Conservation (phyloP, 75 land plant species). For the Sequoia sempervirens region DNA sequence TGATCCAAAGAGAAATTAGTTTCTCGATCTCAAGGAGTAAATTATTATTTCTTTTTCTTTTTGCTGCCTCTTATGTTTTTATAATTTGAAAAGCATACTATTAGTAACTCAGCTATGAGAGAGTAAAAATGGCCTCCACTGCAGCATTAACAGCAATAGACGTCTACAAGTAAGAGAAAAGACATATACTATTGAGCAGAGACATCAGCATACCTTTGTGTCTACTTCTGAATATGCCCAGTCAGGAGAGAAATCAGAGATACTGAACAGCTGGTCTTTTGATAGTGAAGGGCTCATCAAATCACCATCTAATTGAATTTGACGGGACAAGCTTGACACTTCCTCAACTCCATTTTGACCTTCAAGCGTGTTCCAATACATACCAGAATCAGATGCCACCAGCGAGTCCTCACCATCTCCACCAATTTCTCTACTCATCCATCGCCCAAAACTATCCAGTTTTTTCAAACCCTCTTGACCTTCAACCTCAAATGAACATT, state of each 20-base stretch:
- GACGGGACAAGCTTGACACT: conserved; percentile 42
- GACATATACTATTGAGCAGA: neutral
- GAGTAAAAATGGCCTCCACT: neutral
- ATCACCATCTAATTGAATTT: conserved; percentile 66
- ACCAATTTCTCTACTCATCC: conserved; percentile 75
- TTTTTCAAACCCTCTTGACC: conserved; percentile 35
- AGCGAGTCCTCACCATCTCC: conserved; percentile 53
- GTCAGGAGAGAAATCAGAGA: conserved; percentile 76
- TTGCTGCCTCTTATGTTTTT: neutral
- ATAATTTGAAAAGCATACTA: neutral
- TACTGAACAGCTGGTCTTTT: conserved; percentile 71
- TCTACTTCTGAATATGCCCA: conserved; percentile 61
- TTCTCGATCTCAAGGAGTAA: neutral
- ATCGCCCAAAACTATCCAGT: conserved; percentile 81
- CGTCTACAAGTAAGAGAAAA: neutral
- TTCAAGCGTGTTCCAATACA: conserved; percentile 49
- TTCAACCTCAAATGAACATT: conserved; percentile 13
- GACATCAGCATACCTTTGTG: conserved; percentile 49
- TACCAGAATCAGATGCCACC: conserved; percentile 40
- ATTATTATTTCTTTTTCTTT: neutral
- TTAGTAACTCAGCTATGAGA: neutral
- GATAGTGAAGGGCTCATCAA: conserved; percentile 46
- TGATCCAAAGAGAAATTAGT: conserved; percentile 2
- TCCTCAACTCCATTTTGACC: conserved; percentile 38
- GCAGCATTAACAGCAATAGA: neutral